Evolutionary conservation across 306 rosid species (phyloP), one percentile per base, ranked within the genome.

Genomic region (Myrica gale): DNA sequence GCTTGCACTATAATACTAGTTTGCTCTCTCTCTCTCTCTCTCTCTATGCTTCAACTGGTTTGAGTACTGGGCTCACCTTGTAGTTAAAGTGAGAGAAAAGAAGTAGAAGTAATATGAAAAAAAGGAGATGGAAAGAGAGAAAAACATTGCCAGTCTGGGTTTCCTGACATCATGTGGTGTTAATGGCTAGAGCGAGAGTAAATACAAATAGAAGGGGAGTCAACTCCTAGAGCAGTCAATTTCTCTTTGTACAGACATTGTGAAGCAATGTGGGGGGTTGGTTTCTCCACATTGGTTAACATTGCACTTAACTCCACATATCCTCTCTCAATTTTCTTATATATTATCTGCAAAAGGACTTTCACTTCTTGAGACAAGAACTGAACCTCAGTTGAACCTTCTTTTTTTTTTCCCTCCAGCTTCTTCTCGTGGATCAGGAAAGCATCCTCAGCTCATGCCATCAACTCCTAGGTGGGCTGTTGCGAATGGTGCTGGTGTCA

Each of bases 401-500:
- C 13, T 41, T 82, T 62, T 77, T 20, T 43, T 78, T 51, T 76
- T 77, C 74, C 16, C 76, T 47, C 71, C 80, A 92, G 95, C 93
- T 77, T 86, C 96, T 77, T 91, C 98, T 7, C 91, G 92, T 78
- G 97, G 97, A 80, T 90, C 98, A 76, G 98, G 98, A 69, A 95
- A 95, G 85, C 97, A 95, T 85, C 98, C 98, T 80, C 98, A 92
- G 78, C 97, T 92, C 69, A 82, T 92, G 81, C 92, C 96, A 72
- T 92, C 98, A 23, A 92, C 98, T 77, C 98, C 98, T 65, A 78
- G 97, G 73, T 95, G 98, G 98, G 98, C 98, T 2, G 98, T 95
- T 72, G 98, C 98, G 55, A 95, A 92, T 84, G 98, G 98, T 43
- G 98, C 98, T 74, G 98, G 98, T 80, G 98, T 95, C 50, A 95